These are phyloP conservation scores for Dendrobium chrysotoxum DNA, from an alignment of 106 monocot genomes.

Conservation along the genomic window DNA sequence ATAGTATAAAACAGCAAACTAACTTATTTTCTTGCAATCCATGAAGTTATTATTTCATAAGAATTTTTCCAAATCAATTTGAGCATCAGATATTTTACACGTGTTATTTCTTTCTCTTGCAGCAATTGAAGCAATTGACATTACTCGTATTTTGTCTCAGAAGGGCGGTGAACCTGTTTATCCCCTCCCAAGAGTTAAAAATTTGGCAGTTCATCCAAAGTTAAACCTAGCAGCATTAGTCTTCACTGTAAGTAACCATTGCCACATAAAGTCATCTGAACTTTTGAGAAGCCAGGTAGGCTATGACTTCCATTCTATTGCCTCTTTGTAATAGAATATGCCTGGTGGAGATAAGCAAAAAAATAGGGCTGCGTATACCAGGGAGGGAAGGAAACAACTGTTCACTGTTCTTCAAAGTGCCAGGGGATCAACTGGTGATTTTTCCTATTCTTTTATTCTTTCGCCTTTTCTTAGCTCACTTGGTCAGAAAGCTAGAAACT, in stretches of 20 bases:
- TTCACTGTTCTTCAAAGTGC: conserved; percentile 97
- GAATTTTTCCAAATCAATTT: background rate
- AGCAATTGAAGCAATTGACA: conserved; percentile 88
- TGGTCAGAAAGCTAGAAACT: background rate
- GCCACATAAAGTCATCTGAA: background rate
- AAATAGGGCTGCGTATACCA: conserved; percentile 74
- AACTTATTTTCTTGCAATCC: background rate
- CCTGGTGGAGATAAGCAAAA: conserved; percentile 48
- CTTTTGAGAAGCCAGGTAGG: background rate
- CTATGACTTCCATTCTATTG: background rate
- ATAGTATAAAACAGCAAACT: background rate
- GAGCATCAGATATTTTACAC: background rate
- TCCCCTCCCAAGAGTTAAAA: conserved; percentile 80
- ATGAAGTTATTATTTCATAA: background rate
- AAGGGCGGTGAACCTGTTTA: conserved; percentile 93
- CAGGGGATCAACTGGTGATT: conserved; percentile 82
- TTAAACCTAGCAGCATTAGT: conserved; percentile 75
- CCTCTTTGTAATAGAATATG: conserved; percentile 42
- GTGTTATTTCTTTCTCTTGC: conserved; percentile 13
- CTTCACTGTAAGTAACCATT: conserved; percentile 53
- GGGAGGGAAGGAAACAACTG: conserved; percentile 92
- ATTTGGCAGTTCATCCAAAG: conserved; percentile 80
- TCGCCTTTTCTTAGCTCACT: background rate
- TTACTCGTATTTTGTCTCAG: conserved; percentile 69
- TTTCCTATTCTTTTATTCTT: background rate